These are phyloP conservation scores for Laetiporus sulphureus DNA, from an alignment of 1,284 basidiomycete species.

Conservation along the genomic window DNA sequence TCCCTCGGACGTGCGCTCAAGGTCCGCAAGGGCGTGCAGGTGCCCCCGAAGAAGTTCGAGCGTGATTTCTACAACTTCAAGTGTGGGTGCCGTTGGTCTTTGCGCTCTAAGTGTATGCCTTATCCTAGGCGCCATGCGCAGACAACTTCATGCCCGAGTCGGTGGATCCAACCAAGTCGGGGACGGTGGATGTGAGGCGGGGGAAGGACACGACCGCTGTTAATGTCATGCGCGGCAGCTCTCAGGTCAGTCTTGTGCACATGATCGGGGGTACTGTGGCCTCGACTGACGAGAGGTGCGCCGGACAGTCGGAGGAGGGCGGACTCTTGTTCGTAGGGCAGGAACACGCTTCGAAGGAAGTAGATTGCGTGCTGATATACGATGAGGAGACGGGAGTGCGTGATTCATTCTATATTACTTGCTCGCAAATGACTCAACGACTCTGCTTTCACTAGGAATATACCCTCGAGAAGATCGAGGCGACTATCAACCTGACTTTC, in stretches of 20 bases:
- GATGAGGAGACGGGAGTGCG: constrained; percentile 64
- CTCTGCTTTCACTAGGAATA: too few relatives aligned
- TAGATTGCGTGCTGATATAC: constrained; percentile 70
- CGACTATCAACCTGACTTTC: constrained; percentile 46
- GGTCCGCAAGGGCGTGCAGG: constrained; percentile 43
- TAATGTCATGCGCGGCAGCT: constrained; percentile 55
- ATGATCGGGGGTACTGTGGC: background rate
- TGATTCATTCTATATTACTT: too few relatives aligned
- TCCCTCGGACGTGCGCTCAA: constrained; percentile 54
- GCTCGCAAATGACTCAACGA: too few relatives aligned
- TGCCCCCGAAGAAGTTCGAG: constrained; percentile 29
- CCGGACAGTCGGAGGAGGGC: constrained; percentile 36
- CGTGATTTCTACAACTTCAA: too few relatives aligned
- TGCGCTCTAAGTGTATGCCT: too few relatives aligned
- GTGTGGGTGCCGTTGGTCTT: too few relatives aligned
- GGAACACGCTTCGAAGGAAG: constrained; percentile 53
- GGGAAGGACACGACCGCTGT: constrained; percentile 43
- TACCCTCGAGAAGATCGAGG: constrained; percentile 70
- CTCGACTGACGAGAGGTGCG: background rate
- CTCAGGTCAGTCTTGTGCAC: constrained; percentile 37
- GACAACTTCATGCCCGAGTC: constrained; percentile 72
- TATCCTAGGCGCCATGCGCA: constrained; percentile 20
- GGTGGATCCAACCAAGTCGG: constrained; percentile 56
- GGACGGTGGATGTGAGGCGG: constrained; percentile 52
- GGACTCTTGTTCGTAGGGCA: constrained; percentile 50